Evolutionary conservation across 352 stramenopile species (phyloP).

Genomic region (Phytophthora lateralis): DNA sequence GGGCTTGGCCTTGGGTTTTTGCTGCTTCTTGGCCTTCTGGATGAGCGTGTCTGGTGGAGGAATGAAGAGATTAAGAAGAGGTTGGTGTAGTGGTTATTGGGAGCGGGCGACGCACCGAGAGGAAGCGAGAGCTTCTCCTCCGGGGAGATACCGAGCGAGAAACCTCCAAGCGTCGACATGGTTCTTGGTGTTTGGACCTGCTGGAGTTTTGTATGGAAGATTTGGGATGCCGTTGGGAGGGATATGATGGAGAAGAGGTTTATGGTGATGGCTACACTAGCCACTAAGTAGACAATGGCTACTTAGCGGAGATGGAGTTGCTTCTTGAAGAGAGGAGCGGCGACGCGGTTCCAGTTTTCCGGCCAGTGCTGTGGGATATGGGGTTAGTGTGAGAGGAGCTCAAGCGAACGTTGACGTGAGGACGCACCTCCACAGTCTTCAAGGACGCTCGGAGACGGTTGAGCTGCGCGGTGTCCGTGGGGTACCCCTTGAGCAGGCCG

Average conservation of each 20-base stretch:
- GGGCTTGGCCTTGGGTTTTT: slow-evolving; percentile 23
- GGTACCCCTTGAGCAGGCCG: slow-evolving; percentile 63
- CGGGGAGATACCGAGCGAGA: slow-evolving; percentile 55
- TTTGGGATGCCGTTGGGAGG: not conserved
- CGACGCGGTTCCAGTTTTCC: slow-evolving; percentile 74
- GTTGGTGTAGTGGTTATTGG: not conserved
- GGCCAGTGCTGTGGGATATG: slow-evolving; percentile 62
- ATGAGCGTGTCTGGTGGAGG: slow-evolving; percentile 46
- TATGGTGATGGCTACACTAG: slow-evolving; percentile 1
- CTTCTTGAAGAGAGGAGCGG: slow-evolving; percentile 65
- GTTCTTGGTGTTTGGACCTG: slow-evolving; percentile 3
- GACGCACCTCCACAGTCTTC: slow-evolving; percentile 61
- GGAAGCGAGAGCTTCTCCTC: slow-evolving; percentile 64
- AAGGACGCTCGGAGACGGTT: slow-evolving; percentile 53
- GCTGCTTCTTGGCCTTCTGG: slow-evolving; percentile 44
- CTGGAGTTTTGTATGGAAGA: no score
- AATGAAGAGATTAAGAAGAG: not conserved
- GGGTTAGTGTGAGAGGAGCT: not conserved
- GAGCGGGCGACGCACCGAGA: slow-evolving; percentile 35
- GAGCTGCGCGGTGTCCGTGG: slow-evolving; percentile 47
- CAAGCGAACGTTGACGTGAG: not conserved
- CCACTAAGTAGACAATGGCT: not conserved
- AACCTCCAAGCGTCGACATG: slow-evolving; percentile 33
- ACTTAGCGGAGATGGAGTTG: slow-evolving; percentile 43
- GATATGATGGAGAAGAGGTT: not conserved